Conservation (phyloP, 1,139 yeast genomes). For the Zygoascus meyerae region DNA sequence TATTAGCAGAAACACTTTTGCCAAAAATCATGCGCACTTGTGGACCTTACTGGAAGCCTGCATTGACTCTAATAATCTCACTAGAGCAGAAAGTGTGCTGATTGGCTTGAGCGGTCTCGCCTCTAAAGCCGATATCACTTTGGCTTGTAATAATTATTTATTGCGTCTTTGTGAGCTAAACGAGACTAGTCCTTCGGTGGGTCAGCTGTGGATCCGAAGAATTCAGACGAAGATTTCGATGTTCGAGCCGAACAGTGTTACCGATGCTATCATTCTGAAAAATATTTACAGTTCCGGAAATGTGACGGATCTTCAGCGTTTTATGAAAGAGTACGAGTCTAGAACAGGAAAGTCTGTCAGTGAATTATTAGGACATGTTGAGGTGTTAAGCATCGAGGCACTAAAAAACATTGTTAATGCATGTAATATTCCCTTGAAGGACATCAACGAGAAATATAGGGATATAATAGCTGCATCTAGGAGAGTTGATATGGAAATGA, state of each 20-base stretch:
- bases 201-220: constrained; percentile 27
- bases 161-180: constrained; percentile 39
- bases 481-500: constrained; percentile 4
- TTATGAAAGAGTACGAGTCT: constrained; percentile 32
- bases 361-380: constrained; percentile 57
- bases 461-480: constrained; percentile 28
- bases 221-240: constrained; percentile 24
- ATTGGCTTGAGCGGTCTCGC: constrained; percentile 48
- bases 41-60: constrained; percentile 82
- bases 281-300: constrained; percentile 28
- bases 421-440: constrained; percentile 29
- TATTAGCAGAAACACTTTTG: constrained; percentile 29
- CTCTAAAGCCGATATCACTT: constrained; percentile 32
- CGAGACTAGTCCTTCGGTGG: constrained; percentile 28
- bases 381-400: constrained; percentile 62
- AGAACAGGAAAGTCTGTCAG: constrained; percentile 19
- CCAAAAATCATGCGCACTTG: constrained; percentile 52
- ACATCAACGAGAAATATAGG: constrained; percentile 37
- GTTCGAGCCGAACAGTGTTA: constrained; percentile 29
- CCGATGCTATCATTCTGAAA: constrained; percentile 34
- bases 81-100: constrained; percentile 66
- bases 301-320: constrained; percentile 16
- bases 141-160: constrained; percentile 48
- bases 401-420: constrained; percentile 40
- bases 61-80: constrained; percentile 58